Conservation (phyloP, 2,329 filamentous ascomycete species). For the Pestalotiopsis sp. region DNA sequence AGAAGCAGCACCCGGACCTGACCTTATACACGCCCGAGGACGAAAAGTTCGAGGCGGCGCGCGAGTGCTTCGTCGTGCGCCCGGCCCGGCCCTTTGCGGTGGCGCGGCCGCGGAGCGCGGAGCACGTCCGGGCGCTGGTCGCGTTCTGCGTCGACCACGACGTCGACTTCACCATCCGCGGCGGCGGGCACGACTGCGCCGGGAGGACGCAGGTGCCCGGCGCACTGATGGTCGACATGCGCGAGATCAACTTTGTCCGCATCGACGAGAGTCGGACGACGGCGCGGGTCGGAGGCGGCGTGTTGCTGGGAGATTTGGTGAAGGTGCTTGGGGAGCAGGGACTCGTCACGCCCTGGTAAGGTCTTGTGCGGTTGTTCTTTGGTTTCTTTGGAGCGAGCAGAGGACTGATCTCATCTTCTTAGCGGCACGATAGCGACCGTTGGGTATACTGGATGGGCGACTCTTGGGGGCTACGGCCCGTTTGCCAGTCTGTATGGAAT, state of each 20-base stretch:
- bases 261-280: conserved; percentile 30
- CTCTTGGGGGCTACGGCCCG: conserved; percentile 37
- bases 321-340: conserved; percentile 30
- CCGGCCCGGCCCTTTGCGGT: conserved; percentile 20
- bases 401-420: background rate
- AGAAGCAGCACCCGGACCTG: background rate
- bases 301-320: conserved; percentile 32
- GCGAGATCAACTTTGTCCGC: conserved; percentile 35
- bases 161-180: conserved; percentile 31
- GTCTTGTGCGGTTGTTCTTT: background rate
- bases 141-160: conserved; percentile 20
- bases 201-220: conserved; percentile 33
- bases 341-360: conserved; percentile 31
- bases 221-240: conserved; percentile 40
- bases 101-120: conserved; percentile 22
- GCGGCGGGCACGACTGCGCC: conserved; percentile 39
- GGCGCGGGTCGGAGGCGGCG: conserved; percentile 39
- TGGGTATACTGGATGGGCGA: conserved; percentile 38
- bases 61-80: conserved; percentile 19
- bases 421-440: conserved; percentile 29
- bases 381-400: background rate
- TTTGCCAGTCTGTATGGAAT: conserved; percentile 35
- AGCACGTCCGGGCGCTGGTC: conserved; percentile 23
- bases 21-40: background rate
- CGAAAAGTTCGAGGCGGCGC: conserved; percentile 21